Percentiles rank a stretch among this genome's conserved stretches.
Conservation (phyloP, 352 stramenopile species). For the Phytophthora crassamura region DNA sequence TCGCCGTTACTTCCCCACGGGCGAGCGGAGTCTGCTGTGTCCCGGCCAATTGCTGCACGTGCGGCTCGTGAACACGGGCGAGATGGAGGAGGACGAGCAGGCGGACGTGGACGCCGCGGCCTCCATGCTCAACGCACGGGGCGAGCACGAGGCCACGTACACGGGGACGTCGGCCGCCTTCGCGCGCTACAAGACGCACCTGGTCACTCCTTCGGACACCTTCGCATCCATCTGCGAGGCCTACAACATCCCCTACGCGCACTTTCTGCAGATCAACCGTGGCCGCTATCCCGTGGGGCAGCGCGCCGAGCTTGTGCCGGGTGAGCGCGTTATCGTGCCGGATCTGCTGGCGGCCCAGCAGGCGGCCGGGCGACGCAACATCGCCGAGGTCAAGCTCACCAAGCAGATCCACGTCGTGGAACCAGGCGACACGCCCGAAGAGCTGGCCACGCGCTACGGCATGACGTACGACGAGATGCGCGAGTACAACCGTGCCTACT, state of each 20-base stretch:
- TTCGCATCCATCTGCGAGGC: conserved; percentile 76
- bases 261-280: conserved; percentile 83
- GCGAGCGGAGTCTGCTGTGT: conserved; percentile 72
- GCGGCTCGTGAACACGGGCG: conserved; percentile 77
- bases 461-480: conserved; percentile 90
- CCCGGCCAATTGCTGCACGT: conserved; percentile 82
- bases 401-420: conserved; percentile 90
- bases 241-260: conserved; percentile 73
- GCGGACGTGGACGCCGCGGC: conserved; percentile 21
- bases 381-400: conserved; percentile 84
- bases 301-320: conserved; percentile 62
- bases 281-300: conserved; percentile 70
- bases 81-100: conserved; percentile 54
- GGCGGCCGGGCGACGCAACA: conserved; percentile 66
- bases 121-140: conserved; percentile 11
- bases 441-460: conserved; percentile 59
- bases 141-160: conserved; percentile 36
- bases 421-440: conserved; percentile 72
- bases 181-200: conserved; percentile 76
- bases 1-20: conserved; percentile 77
- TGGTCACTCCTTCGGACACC: conserved; percentile 56
- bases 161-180: conserved; percentile 52
- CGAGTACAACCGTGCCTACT: conserved; percentile 87
- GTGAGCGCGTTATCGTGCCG: conserved; percentile 79
- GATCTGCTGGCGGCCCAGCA: conserved; percentile 62